A percentile compares a stretch with the other conserved stretches of the same genome.
Evolutionary conservation across 2,329 filamentous ascomycete species (phyloP).

Genomic region (Myrmaecium sp.): DNA sequence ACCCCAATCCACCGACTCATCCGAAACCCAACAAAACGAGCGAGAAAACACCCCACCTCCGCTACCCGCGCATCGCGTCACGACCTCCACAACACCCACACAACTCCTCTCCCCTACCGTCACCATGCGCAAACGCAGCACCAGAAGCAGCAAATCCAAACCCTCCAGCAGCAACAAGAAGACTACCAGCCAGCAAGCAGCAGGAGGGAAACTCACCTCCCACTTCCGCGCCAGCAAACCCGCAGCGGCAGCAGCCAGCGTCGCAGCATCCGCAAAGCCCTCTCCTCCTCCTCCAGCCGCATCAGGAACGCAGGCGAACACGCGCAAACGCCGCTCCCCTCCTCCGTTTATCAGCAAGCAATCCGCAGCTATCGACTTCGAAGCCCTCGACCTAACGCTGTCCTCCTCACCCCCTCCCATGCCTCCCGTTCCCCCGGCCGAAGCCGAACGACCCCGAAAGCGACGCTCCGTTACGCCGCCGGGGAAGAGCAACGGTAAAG

Average conservation of each 20-base stretch:
- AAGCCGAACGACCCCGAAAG: background rate
- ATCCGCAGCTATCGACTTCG: slow-evolving; percentile 6
- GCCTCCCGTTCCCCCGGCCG: background rate
- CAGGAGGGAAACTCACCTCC: no score
- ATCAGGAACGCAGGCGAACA: background rate
- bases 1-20: slow-evolving; percentile 12
- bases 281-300: background rate
- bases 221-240: no score
- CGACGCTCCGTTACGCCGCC: background rate
- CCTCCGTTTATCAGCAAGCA: no score
- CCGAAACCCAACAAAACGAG: slow-evolving; percentile 9
- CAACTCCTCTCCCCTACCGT: background rate
- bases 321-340: no score
- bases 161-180: no score
- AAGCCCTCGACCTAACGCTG: slow-evolving; percentile 11
- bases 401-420: slow-evolving; percentile 7
- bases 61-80: slow-evolving; percentile 1
- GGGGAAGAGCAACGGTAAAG: background rate
- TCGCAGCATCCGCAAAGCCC: slow-evolving; percentile 2
- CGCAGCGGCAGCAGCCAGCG: no score
- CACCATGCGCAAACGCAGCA: slow-evolving; percentile 3
- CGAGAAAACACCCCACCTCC: slow-evolving; percentile 2
- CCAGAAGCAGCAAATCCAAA: no score
- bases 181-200: no score
- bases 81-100: background rate